Evolutionary conservation across 768 basidiomycete species (phyloP).

Genomic region (Hygrophoropsis aurantiaca): DNA sequence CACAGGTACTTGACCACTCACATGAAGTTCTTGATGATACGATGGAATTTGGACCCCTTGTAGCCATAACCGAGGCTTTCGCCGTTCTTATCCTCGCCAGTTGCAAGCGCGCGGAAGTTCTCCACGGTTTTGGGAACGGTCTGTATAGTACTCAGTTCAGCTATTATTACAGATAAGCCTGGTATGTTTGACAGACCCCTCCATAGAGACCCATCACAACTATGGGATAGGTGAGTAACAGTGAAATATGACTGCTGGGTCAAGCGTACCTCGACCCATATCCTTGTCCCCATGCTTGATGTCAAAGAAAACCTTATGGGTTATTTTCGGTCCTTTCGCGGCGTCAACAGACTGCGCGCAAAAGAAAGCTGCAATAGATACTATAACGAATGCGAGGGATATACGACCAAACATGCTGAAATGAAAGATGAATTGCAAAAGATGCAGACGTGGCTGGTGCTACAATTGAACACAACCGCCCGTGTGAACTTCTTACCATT

Average conservation of each 20-base stretch:
- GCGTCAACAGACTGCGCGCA: constrained; percentile 75
- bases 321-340: constrained; percentile 85
- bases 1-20: constrained; percentile 26
- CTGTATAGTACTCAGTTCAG: constrained; percentile 33
- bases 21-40: constrained; percentile 95
- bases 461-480: constrained; percentile 1
- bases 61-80: constrained; percentile 82
- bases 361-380: constrained; percentile 68
- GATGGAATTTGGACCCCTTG: constrained; percentile 96
- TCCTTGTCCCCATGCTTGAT: constrained; percentile 88
- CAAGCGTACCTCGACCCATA: constrained; percentile 71
- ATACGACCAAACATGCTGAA: constrained; percentile 56
- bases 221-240: constrained; percentile 29
- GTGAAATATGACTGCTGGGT: no score
- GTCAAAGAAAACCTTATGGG: constrained; percentile 93
- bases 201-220: constrained; percentile 90
- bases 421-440: constrained; percentile 14
- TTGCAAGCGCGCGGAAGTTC: constrained; percentile 94
- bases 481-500: constrained; percentile 27
- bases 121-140: constrained; percentile 95
- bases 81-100: constrained; percentile 70
- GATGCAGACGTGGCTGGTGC: constrained; percentile 22
- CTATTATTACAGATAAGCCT: background rate
- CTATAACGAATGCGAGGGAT: constrained; percentile 58
- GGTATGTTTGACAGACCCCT: constrained; percentile 50